Conservation (phyloP, 805 yeast genomes). For the Candida sithepensis region DNA sequence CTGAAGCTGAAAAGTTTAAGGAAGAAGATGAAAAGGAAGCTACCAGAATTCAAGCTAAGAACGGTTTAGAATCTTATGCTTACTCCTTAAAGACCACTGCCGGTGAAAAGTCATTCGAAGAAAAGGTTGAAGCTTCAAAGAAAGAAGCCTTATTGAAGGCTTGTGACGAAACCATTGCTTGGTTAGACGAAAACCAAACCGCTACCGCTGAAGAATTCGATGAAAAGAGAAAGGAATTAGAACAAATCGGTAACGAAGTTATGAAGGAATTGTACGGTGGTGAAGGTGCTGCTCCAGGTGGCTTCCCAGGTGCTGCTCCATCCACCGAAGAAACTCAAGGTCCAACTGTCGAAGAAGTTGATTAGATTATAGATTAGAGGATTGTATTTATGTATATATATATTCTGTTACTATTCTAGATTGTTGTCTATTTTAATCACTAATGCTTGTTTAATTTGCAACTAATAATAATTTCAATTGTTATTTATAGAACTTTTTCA, state of each 20-base stretch:
- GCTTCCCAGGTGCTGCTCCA: conserved; percentile 59
- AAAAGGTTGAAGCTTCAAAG: conserved; percentile 54
- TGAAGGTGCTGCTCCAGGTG: conserved; percentile 83
- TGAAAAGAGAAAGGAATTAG: conserved; percentile 94
- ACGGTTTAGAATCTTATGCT: conserved; percentile 92
- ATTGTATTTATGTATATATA: not conserved
- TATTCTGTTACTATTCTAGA: not conserved
- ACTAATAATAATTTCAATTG: not conserved
- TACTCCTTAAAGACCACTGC: conserved; percentile 87
- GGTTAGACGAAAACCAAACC: conserved; percentile 93
- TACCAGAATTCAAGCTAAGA: conserved; percentile 88
- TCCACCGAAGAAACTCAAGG: conserved; percentile 37
- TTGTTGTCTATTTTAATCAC: not conserved
- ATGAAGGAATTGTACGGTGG: conserved; percentile 96
- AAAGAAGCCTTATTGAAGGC: conserved; percentile 67
- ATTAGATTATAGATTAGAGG: conserved; percentile 36
- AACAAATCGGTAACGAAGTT: conserved; percentile 92
- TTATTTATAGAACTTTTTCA: not conserved
- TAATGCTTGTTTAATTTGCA: not conserved
- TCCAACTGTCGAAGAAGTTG: conserved; percentile 83
- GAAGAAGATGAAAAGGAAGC: conserved; percentile 97
- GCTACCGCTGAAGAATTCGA: conserved; percentile 89
- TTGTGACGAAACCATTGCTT: conserved; percentile 77
- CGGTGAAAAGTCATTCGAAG: conserved; percentile 70
- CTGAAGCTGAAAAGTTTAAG: conserved; percentile 96